Evolutionary conservation across 2,329 filamentous ascomycete species (phyloP).

Genomic region (Stemphylium vesicarium): DNA sequence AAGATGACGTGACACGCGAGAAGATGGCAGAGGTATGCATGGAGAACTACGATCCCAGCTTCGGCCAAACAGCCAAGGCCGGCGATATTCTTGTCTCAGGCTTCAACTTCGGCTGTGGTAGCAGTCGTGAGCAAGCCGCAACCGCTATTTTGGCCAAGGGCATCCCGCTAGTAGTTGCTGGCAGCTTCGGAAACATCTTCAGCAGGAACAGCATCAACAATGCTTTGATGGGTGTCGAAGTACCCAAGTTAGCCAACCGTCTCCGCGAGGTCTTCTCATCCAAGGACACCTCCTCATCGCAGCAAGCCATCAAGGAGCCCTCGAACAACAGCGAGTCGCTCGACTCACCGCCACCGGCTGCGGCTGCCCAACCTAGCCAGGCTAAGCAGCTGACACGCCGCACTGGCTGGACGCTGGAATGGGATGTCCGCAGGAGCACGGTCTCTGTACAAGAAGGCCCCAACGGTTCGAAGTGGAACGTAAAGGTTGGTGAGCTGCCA

Average conservation of each 20-base stretch:
- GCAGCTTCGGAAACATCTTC: constrained; percentile 87
- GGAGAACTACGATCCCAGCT: constrained; percentile 86
- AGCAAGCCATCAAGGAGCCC: constrained; percentile 59
- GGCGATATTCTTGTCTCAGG: constrained; percentile 85
- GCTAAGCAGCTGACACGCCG: constrained; percentile 69
- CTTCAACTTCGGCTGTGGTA: constrained; percentile 88
- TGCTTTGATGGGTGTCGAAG: constrained; percentile 73
- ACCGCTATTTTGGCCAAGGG: constrained; percentile 83
- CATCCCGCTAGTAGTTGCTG: constrained; percentile 80
- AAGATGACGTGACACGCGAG: constrained; percentile 76
- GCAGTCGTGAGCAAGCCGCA: constrained; percentile 83
- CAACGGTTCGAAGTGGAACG: constrained; percentile 71
- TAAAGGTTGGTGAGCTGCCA: constrained; percentile 83
- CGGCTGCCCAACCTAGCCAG: constrained; percentile 47
- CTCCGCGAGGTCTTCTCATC: constrained; percentile 66
- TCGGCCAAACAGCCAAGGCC: constrained; percentile 66
- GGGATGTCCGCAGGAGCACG: constrained; percentile 77
- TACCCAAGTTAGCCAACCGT: constrained; percentile 69
- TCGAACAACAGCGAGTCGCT: constrained; percentile 57
- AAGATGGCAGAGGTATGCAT: constrained; percentile 91
- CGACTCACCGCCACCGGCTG: constrained; percentile 54
- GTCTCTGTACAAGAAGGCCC: constrained; percentile 75
- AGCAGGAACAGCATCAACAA: constrained; percentile 81
- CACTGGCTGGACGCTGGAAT: constrained; percentile 82
- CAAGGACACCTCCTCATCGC: constrained; percentile 26